Conservation (phyloP, 495 filamentous ascomycete genomes). For the Xylaria cubensis region DNA sequence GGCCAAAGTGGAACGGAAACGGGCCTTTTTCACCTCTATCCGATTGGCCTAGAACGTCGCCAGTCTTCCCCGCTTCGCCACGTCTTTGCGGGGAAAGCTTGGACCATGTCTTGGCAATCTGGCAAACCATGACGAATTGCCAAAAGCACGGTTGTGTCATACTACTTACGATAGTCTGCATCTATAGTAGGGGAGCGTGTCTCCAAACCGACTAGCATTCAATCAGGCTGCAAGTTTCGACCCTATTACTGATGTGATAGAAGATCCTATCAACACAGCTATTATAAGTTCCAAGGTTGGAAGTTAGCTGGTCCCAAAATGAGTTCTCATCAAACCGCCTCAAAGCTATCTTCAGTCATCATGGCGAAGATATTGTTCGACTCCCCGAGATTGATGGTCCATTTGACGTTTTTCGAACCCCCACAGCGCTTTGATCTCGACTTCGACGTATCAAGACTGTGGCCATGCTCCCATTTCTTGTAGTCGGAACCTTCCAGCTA, state of each 20-base stretch:
- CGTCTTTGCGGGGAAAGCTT: slow-evolving; percentile 29
- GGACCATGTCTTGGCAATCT: slow-evolving; percentile 12
- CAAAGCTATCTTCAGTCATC: slow-evolving; percentile 27
- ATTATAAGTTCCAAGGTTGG: too few species aligned
- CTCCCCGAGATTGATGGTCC: slow-evolving; percentile 30
- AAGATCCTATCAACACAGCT: too few species aligned
- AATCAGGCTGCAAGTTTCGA: too few species aligned
- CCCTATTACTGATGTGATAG: too few species aligned
- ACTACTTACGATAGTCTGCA: too few species aligned
- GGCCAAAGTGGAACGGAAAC: slow-evolving; percentile 14
- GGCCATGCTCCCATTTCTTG: slow-evolving; percentile 34
- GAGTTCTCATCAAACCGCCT: background rate
- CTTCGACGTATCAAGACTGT: slow-evolving; percentile 37
- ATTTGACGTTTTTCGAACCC: slow-evolving; percentile 35
- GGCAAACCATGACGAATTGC: background rate
- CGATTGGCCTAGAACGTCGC: slow-evolving; percentile 6
- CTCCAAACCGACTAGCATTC: background rate
- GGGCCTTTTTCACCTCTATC: background rate
- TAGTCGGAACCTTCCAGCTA: slow-evolving; percentile 36
- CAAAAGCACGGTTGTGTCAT: too few species aligned
- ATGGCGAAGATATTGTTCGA: slow-evolving; percentile 32
- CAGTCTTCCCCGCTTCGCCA: slow-evolving; percentile 1
- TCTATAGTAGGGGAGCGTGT: too few species aligned
- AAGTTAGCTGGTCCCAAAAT: too few species aligned
- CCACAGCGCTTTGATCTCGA: slow-evolving; percentile 36